These are phyloP conservation scores for Suillus tomentosus DNA, from an alignment of 768 basidiomycete genomes.

Conservation along the genomic window DNA sequence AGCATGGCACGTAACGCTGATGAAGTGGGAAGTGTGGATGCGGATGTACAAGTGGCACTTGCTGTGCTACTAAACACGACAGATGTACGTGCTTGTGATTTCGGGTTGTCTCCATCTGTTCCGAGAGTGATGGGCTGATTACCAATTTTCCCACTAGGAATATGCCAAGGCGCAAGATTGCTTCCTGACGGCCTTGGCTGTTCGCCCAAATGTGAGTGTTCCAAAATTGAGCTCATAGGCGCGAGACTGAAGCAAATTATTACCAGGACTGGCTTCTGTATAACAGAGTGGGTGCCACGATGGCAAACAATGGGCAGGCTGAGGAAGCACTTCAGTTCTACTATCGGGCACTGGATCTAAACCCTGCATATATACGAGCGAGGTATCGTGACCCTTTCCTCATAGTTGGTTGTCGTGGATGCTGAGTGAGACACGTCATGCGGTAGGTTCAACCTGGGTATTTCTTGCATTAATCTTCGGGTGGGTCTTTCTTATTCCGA, in stretches of 20 bases:
- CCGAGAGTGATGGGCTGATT: background rate
- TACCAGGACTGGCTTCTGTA: constrained; percentile 86
- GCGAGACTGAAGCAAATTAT: constrained; percentile 2
- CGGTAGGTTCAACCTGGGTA: constrained; percentile 87
- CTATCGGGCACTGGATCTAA: constrained; percentile 79
- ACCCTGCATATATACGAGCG: constrained; percentile 89
- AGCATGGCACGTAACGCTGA: constrained; percentile 66
- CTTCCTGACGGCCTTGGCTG: constrained; percentile 84
- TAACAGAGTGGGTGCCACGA: constrained; percentile 92
- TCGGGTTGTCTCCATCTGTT: constrained; percentile 5
- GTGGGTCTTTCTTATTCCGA: constrained; percentile 44
- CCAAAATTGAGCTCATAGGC: background rate
- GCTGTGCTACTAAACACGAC: constrained; percentile 91
- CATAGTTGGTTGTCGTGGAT: background rate
- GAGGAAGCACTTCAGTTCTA: constrained; percentile 88
- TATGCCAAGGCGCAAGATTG: constrained; percentile 93
- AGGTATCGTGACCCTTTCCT: constrained; percentile 46
- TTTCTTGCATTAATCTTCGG: constrained; percentile 85
- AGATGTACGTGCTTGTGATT: constrained; percentile 54
- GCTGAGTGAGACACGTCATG: constrained; percentile 3
- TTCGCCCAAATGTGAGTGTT: constrained; percentile 76
- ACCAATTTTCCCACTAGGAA: constrained; percentile 53
- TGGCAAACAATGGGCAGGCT: constrained; percentile 85
- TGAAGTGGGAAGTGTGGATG: constrained; percentile 68
- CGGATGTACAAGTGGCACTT: constrained; percentile 93